phyloP scores from a whole-genome alignment of 2,329 filamentous ascomycete genomes.

The Calonectria leucothoes region DNA sequence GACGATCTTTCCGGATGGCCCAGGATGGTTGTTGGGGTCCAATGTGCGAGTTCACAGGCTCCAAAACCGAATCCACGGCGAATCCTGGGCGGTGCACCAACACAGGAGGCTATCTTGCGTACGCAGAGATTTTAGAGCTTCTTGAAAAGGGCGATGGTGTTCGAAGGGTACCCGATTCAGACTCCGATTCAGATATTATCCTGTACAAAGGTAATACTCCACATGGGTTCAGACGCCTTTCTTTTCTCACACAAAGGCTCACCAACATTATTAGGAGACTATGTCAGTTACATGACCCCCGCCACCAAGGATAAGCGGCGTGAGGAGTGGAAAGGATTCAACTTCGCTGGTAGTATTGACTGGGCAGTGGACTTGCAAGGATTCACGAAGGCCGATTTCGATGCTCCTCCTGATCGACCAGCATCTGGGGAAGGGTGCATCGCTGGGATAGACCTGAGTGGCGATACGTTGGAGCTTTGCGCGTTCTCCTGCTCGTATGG shows the following conservation, averaged over 20 bases:
- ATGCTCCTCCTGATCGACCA: neutral
- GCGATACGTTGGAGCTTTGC: neutral
- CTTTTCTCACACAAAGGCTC: no score
- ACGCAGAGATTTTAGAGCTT: slow-evolving; percentile 15
- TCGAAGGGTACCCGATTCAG: neutral
- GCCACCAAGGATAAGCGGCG: neutral
- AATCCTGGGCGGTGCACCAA: slow-evolving; percentile 13
- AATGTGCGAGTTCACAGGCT: slow-evolving; percentile 16
- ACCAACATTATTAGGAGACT: neutral
- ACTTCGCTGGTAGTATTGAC: slow-evolving; percentile 17
- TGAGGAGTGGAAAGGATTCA: neutral
- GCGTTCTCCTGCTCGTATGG: neutral
- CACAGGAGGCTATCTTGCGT: slow-evolving; percentile 9
- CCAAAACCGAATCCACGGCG: neutral
- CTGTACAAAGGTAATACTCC: neutral
- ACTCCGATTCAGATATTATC: neutral
- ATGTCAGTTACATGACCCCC: neutral
- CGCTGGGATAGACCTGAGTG: neutral
- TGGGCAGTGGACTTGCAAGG: slow-evolving; percentile 18
- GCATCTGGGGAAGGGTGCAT: neutral
- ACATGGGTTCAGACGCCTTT: no score
- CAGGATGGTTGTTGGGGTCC: slow-evolving; percentile 26
- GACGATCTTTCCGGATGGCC: slow-evolving; percentile 45
- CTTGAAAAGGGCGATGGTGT: neutral
- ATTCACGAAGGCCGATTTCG: neutral